phyloP scores from a whole-genome alignment of 352 stramenopile genomes.

The Globisporangium recalcitrans region DNA sequence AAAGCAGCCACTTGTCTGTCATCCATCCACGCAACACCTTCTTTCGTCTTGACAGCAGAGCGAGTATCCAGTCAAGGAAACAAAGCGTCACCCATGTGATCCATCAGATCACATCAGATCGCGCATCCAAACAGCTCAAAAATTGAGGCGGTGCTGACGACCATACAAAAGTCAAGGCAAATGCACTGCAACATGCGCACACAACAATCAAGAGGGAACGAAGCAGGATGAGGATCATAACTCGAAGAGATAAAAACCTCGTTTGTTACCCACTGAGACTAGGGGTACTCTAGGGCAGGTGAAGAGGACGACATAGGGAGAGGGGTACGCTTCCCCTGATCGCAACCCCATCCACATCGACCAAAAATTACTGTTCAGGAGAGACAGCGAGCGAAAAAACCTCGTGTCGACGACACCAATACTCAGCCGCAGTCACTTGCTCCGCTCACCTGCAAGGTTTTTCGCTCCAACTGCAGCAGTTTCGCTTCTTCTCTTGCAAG shows the following conservation, averaged over 20 bases:
- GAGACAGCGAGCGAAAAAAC: not conserved
- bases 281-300: not conserved
- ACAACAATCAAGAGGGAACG: too few species aligned
- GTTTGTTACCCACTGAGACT: constrained; percentile 1
- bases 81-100: too few species aligned
- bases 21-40: too few species aligned
- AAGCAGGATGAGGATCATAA: too few species aligned
- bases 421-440: not conserved
- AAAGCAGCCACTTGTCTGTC: too few species aligned
- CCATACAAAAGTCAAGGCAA: not conserved
- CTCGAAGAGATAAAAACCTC: not conserved
- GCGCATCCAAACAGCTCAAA: not conserved
- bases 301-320: not conserved
- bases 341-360: not conserved
- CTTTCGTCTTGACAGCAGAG: too few species aligned
- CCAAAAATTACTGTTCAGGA: constrained; percentile 5
- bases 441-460: constrained; percentile 1
- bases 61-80: too few species aligned
- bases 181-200: too few species aligned
- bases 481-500: not conserved
- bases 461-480: not conserved
- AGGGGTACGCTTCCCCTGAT: constrained; percentile 3
- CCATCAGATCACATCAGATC: too few species aligned
- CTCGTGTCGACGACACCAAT: not conserved
- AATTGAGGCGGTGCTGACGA: not conserved